Evolutionary conservation across 148 eudicot genomes (phyloP), one percentile per base, ranked within the genome.

Genomic region (Vaccinium corymbosum): DNA sequence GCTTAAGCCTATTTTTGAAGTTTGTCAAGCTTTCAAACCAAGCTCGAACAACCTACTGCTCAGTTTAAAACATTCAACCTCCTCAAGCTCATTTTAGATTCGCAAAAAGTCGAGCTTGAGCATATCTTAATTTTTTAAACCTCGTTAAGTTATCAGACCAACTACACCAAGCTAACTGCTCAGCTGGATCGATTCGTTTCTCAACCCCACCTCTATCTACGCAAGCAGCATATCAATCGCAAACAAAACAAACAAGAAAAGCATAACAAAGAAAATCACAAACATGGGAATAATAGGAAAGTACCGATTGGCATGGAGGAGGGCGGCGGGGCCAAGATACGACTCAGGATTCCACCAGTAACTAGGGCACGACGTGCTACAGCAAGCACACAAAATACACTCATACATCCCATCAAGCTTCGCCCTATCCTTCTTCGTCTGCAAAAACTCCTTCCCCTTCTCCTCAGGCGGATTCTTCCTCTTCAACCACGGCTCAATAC

Each of bases 301-400:
- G 72, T n/a, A 97, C 98, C 99, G 84, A 83, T 94, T 92, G 80
- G 98, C 99, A 46, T 97, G 99, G 80, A 97, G 92, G 84, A 97
- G 91, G 6, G 99, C 99, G 35, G 99, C 99, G 72, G 99, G 99
- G 19, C 99, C 99, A 8, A 97, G 87, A 86, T 97, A 97, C 51
- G 93, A 84, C 81, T 97, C 98, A 70, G 99, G 99, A 72, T 97
- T 97, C 99, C 99, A 97, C 99, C 99, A 97, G 85, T 97, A 97
- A 81, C 98, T 94, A 35, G 99, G 99, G 83, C 99, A 97, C 7
- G 99, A 95, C 32, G 99, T 94, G 79, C 92, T 91, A 84, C 99
- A 97, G 73, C 99, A 97, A 80, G 99, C 95, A 59, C 99, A 97
- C 52, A 97, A 78, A 79, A 97, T 97, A 83, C 98, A 97, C 90